Evolutionary conservation across 1,139 yeast species (phyloP).

Genomic region (Yamadazyma triangularis): DNA sequence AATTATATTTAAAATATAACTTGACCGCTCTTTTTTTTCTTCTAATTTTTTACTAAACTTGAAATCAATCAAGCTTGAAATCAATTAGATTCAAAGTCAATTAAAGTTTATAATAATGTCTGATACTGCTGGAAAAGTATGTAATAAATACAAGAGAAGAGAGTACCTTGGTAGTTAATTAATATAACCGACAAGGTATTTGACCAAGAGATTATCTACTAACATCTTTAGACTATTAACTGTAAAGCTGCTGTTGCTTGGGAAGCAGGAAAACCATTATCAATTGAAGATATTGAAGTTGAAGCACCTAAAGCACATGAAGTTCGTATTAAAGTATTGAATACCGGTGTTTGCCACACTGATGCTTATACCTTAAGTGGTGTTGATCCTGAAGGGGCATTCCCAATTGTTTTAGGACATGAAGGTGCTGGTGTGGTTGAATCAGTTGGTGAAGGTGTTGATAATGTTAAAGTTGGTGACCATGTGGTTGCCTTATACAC

Average conservation of each 20-base stretch:
- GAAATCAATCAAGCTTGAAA: no score
- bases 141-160: slow-evolving; percentile 11
- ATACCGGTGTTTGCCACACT: slow-evolving; percentile 97
- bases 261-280: slow-evolving; percentile 85
- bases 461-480: slow-evolving; percentile 82
- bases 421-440: slow-evolving; percentile 98
- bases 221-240: slow-evolving; percentile 55
- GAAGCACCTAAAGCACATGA: slow-evolving; percentile 95
- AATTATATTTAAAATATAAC: no score
- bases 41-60: no score
- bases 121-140: slow-evolving; percentile 34
- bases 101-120: slow-evolving; percentile 12
- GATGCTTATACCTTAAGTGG: slow-evolving; percentile 97
- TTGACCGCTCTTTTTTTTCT: no score
- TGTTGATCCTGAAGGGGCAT: slow-evolving; percentile 92
- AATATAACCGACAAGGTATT: neutral
- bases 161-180: neutral
- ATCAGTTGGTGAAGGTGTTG: slow-evolving; percentile 88
- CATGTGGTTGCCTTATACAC: slow-evolving; percentile 90
- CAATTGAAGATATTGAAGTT: slow-evolving; percentile 84
- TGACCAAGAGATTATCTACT: slow-evolving; percentile 3
- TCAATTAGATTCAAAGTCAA: neutral
- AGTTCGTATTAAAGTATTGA: slow-evolving; percentile 81
- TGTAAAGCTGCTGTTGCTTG: slow-evolving; percentile 98
- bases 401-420: slow-evolving; percentile 90